phyloP scores from a whole-genome alignment of 2,329 filamentous ascomycete genomes.

The Pseudonectria foliicola region DNA sequence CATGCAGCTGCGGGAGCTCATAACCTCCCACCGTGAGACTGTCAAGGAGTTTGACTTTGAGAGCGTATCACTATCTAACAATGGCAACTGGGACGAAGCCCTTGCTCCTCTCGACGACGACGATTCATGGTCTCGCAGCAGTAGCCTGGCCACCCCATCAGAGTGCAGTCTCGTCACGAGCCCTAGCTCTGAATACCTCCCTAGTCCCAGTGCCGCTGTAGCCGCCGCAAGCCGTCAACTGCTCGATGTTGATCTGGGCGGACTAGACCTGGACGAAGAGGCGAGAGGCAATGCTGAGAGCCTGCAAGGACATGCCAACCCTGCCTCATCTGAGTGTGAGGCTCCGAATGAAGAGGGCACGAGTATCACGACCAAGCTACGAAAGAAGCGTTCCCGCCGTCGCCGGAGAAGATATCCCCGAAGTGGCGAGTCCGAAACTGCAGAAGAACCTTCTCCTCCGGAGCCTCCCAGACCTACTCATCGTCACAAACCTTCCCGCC shows the following conservation, averaged over 20 bases:
- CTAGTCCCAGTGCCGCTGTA: slow-evolving; percentile 46
- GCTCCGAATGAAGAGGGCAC: slow-evolving; percentile 17
- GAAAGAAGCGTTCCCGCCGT: slow-evolving; percentile 34
- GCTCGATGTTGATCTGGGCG: slow-evolving; percentile 31
- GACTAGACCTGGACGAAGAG: slow-evolving; percentile 29
- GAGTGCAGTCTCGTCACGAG: slow-evolving; percentile 28
- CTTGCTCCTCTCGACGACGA: slow-evolving; percentile 57
- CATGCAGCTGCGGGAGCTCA: slow-evolving; percentile 61
- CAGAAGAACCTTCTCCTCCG: slow-evolving; percentile 10
- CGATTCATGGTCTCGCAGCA: slow-evolving; percentile 31
- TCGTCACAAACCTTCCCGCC: slow-evolving; percentile 18
- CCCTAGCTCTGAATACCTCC: slow-evolving; percentile 31
- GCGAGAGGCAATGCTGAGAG: slow-evolving; percentile 25
- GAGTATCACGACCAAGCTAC: slow-evolving; percentile 41
- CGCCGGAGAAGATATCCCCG: slow-evolving; percentile 24
- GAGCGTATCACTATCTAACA: slow-evolving; percentile 59
- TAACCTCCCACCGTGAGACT: slow-evolving; percentile 57
- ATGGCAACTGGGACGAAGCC: slow-evolving; percentile 74
- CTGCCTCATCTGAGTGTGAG: slow-evolving; percentile 14
- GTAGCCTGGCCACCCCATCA: slow-evolving; percentile 20
- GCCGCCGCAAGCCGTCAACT: slow-evolving; percentile 46
- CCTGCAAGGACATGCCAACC: slow-evolving; percentile 27
- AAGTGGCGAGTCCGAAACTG: neutral
- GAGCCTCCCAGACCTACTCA: slow-evolving; percentile 15
- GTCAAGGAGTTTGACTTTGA: slow-evolving; percentile 76